Evolutionary conservation across 805 yeast species (phyloP), one percentile per base, ranked within the genome.

Genomic region (Saccharomyces mikatae): DNA sequence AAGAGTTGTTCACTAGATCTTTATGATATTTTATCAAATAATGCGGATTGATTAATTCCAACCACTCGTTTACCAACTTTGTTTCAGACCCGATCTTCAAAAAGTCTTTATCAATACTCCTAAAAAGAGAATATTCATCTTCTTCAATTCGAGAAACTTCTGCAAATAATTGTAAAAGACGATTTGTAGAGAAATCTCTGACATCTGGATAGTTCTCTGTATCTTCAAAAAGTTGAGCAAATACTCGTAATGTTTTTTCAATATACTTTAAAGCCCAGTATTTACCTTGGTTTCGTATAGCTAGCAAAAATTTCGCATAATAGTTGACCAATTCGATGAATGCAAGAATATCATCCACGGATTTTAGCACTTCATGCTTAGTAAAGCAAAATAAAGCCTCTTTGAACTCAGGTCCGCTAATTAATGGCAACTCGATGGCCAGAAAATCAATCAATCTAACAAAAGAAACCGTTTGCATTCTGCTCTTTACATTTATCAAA

Each of bases 1-100:
- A 49, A 29, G 27, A 54, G 10, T 58, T 56, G 26, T 47, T 27
- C 2, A 68, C 10, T 10, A 62, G 14, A 9, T 48, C 47, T 13
- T 49, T 47, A 49, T 65, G 58, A 22, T 57, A 46, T 9, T 54
- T 26, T 14, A 56, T 51, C 22, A 69, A 48, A 48, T 67, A 69
- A 6, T 44, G 32, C n/a, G 72, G 71, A 24, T 69, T 62, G n/a
- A 67, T 59, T 48, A 64, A 65, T 4, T 68, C 58, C 30, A 66
- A 41, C 48, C 61, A 64, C 21, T 69, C 69, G 2, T 50, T 48
- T 6, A 62, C 46, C 32, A 62, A 49, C n/a, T 54, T 53, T 36
- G 59, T 58, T 11, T 55, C 54, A 1, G 49, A 22, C 1, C 61
- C 51, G 5, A 69, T 51, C 6, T 59, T 51, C n/a, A 66, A 47